Evolutionary conservation across 129 eudicot species (phyloP), one percentile per base, ranked within the genome.

Genomic region (Flaveria trinervia): DNA sequence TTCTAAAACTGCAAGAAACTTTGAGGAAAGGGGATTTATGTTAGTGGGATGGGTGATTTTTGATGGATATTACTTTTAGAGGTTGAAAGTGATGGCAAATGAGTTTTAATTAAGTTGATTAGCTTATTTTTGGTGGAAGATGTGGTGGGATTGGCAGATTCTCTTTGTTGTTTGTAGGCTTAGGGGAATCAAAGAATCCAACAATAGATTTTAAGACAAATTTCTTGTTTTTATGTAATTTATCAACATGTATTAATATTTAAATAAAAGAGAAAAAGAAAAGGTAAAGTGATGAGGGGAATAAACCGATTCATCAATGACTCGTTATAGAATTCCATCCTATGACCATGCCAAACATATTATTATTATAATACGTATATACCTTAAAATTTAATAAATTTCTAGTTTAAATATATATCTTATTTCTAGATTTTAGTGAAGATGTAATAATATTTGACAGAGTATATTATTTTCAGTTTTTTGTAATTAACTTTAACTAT

Each of bases 131-230:
- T 78, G 82, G 78, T 77, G 82, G 76, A 81, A 51, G 83, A 83
- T 82, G 90, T 77, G 85, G 84, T 84, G 94, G 82, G 85, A 84
- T 89, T 93, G 98, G 89, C 91, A 84, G 87, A 86, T 85, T 88
- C 93, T 78, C 86, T 85, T 90, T 90, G 96, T 85, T 90, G 78
- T 75, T 89, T 90, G 88, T 77, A 77, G 89, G 88, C 87, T 68
- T 77, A 75, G 72, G 83, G 92, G 98, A 91, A 93, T 91, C 91
- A 89, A 87, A 87, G 97, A 93, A 93, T 93, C 98, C 87, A 88
- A 73, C 87, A 86, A 75, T 78, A 86, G 92, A 88, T 86, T 84
- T 90, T 82, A 45, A 87, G 92, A 84, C 90, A 83, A 87, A 84
- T 61, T 84, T 79, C 83, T 81, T 71, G 77, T 81, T 71, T 81